phyloP scores from a whole-genome alignment of 176 grass and related monocot species.

The Puya raimondii region DNA sequence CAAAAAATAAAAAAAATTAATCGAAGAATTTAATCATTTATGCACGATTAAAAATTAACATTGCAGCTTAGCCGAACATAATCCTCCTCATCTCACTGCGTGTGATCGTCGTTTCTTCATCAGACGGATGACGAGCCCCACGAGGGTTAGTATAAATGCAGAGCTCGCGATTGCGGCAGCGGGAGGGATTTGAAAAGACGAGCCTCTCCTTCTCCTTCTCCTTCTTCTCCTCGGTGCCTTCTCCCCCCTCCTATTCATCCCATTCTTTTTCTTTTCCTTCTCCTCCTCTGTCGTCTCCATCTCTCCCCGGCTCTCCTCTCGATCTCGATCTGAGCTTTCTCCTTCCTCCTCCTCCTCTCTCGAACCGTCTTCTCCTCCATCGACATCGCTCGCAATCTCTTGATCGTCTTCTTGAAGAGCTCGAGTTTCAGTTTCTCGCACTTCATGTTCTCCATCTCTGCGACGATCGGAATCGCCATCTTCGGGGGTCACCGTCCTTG shows the following conservation, averaged over 20 bases:
- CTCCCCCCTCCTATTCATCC: background rate
- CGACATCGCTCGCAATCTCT: background rate
- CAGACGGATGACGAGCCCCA: slow-evolving; percentile 16
- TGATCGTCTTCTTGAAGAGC: background rate
- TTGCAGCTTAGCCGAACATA: too few species aligned
- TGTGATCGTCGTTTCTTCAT: slow-evolving; percentile 13
- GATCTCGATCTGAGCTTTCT: background rate
- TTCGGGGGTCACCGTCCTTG: background rate
- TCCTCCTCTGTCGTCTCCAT: background rate
- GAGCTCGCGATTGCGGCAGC: background rate
- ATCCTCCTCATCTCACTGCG: background rate
- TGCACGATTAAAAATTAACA: too few species aligned
- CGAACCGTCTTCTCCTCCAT: background rate
- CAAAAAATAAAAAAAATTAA: too few species aligned
- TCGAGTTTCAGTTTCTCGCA: background rate
- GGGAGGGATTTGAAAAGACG: background rate
- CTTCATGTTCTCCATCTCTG: background rate
- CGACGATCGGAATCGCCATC: background rate
- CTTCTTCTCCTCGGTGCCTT: background rate
- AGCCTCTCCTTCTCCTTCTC: background rate
- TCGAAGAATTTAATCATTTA: too few species aligned
- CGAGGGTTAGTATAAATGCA: slow-evolving; percentile 24
- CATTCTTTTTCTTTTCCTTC: background rate
- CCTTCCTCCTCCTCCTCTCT: background rate
- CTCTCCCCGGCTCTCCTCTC: background rate